Percentiles rank a stretch among this genome's conserved stretches.
Conservation (phyloP, 2,329 filamentous ascomycete species). For the Paecilomyces dactylethromorphus region DNA sequence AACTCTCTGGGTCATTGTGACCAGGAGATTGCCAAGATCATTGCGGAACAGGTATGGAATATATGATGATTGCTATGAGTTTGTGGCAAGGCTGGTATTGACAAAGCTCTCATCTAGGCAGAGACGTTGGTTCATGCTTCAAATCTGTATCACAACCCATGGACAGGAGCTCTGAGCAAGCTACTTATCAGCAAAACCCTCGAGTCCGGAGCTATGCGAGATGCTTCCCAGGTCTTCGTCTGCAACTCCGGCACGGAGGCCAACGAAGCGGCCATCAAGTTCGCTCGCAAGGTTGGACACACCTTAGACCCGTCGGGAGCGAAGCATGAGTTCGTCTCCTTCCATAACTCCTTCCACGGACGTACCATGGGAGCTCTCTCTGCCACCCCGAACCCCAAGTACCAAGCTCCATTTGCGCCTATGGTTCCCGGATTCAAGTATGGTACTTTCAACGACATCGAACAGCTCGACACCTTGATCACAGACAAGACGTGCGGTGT, state of each 20-base stretch:
- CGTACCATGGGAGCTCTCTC: constrained; percentile 91
- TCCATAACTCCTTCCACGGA: constrained; percentile 89
- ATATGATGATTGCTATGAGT: neutral
- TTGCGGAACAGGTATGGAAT: constrained; percentile 65
- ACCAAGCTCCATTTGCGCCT: constrained; percentile 88
- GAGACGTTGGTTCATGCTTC: constrained; percentile 82
- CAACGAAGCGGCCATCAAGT: constrained; percentile 97
- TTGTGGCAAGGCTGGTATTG: constrained; percentile 2
- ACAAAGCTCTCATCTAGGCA: constrained; percentile 37
- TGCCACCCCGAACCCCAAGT: constrained; percentile 97
- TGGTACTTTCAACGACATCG: constrained; percentile 77
- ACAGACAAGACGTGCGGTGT: constrained; percentile 87
- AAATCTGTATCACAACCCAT: constrained; percentile 95
- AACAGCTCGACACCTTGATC: constrained; percentile 63
- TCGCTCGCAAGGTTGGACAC: constrained; percentile 86
- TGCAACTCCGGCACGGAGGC: constrained; percentile 96
- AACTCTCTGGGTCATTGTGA: constrained; percentile 90
- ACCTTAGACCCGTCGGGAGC: constrained; percentile 60
- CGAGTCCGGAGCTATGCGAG: constrained; percentile 73
- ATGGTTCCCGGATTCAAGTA: constrained; percentile 93
- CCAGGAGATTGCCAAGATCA: constrained; percentile 64
- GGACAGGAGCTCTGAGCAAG: constrained; percentile 85
- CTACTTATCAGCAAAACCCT: constrained; percentile 75
- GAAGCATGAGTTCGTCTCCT: constrained; percentile 84
- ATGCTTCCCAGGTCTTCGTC: constrained; percentile 75